Evolutionary conservation across 441 rosid genomes (phyloP).

Genomic region (Brassica hybrid): DNA sequence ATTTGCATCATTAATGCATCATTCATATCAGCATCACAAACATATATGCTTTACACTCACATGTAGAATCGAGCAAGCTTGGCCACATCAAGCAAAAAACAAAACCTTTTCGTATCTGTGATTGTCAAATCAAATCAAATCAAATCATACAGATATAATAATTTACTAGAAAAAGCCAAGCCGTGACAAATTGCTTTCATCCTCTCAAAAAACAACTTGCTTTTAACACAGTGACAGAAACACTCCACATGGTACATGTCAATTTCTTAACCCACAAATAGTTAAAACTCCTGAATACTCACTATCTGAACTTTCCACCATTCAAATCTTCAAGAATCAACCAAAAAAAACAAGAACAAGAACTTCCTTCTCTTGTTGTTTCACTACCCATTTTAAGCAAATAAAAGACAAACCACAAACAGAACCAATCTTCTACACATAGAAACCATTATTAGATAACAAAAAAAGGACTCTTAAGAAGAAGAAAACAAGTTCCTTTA

Average conservation of each 20-base stretch:
- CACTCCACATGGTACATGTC: slow-evolving; percentile 38
- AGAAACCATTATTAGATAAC: neutral
- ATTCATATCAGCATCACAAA: slow-evolving; percentile 14
- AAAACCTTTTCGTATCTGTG: slow-evolving; percentile 6
- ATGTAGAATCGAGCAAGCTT: slow-evolving; percentile 24
- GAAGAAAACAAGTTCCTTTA: slow-evolving; percentile 26
- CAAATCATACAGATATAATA: slow-evolving; percentile 17
- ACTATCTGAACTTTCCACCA: slow-evolving; percentile 15
- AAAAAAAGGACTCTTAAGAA: neutral
- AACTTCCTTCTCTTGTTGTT: slow-evolving; percentile 4
- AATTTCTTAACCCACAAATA: slow-evolving; percentile 31
- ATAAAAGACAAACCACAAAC: neutral
- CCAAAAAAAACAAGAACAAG: slow-evolving; percentile 14
- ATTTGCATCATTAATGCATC: slow-evolving; percentile 16
- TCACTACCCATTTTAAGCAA: slow-evolving; percentile 11
- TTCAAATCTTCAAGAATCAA: slow-evolving; percentile 14
- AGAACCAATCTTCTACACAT: neutral
- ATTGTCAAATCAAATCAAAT: slow-evolving; percentile 24
- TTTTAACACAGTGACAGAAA: slow-evolving; percentile 20
- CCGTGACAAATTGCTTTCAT: slow-evolving; percentile 17
- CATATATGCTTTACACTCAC: slow-evolving; percentile 27
- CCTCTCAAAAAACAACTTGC: slow-evolving; percentile 22
- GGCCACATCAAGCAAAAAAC: slow-evolving; percentile 28
- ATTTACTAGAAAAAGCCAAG: slow-evolving; percentile 1
- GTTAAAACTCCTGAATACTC: neutral